Evolutionary conservation across 176 grass and related monocot genomes (phyloP).

Genomic region (Oryza rufipogon): DNA sequence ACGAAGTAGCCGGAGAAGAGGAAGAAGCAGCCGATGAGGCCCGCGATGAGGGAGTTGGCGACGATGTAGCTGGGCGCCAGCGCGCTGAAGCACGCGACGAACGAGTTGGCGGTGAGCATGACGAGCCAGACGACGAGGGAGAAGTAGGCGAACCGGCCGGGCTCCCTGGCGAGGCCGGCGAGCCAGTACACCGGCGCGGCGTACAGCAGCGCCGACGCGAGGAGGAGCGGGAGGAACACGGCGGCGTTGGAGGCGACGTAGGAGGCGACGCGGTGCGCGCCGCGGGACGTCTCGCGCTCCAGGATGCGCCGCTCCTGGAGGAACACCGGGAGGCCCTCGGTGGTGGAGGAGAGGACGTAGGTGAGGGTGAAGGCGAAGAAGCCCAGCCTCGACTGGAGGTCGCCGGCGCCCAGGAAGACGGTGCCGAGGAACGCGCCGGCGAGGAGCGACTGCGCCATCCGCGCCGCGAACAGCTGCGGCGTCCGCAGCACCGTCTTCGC

Average conservation of each 20-base stretch:
- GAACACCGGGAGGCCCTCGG: conserved; percentile 81
- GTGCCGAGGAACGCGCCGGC: conserved; percentile 72
- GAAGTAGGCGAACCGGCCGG: conserved; percentile 76
- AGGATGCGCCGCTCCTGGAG: conserved; percentile 83
- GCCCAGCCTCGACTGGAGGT: conserved; percentile 73
- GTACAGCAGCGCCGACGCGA: conserved; percentile 65
- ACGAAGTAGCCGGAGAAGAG: conserved; percentile 99
- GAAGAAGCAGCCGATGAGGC: conserved; percentile 91
- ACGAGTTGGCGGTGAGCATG: conserved; percentile 88
- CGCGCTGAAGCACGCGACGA: conserved; percentile 81
- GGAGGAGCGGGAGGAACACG: conserved; percentile 73
- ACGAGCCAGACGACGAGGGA: conserved; percentile 82
- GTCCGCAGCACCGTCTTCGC: conserved; percentile 69
- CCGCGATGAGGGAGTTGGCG: conserved; percentile 78
- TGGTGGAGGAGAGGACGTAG: conserved; percentile 84
- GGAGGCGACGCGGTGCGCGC: conserved; percentile 85
- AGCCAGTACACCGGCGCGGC: conserved; percentile 86
- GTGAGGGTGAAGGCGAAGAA: conserved; percentile 98
- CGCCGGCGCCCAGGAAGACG: conserved; percentile 64
- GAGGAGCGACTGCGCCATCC: conserved; percentile 64
- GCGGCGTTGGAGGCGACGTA: conserved; percentile 73
- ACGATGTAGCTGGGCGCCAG: conserved; percentile 89
- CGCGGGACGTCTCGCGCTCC: conserved; percentile 75
- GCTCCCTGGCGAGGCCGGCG: conserved; percentile 61
- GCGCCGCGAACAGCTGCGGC: conserved; percentile 68